Percentiles rank a stretch among this genome's conserved stretches.
These are phyloP conservation scores for Penicillium coprophilum DNA, from an alignment of 495 filamentous ascomycete genomes.

Conservation along the genomic window DNA sequence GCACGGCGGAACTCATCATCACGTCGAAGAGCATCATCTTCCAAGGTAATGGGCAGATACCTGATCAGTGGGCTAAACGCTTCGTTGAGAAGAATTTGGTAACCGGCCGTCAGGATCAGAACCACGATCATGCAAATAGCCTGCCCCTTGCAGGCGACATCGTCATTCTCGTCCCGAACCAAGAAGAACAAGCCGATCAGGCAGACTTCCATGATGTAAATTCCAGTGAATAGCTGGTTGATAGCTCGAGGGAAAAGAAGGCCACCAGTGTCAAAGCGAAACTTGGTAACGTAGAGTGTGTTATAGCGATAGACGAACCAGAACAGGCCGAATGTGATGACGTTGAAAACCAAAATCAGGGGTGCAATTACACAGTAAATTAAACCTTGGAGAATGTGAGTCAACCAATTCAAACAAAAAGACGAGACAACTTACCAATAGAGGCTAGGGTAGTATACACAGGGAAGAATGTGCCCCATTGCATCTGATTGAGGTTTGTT, in stretches of 20 bases:
- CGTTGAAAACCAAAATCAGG: constrained; percentile 88
- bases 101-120: constrained; percentile 68
- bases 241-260: constrained; percentile 89
- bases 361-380: constrained; percentile 91
- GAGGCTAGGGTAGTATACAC: constrained; percentile 94
- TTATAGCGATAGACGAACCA: constrained; percentile 97
- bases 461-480: constrained; percentile 93
- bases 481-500: constrained; percentile 71
- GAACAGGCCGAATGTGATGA: constrained; percentile 89
- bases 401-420: neutral
- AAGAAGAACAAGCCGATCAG: constrained; percentile 91
- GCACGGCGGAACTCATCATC: constrained; percentile 85
- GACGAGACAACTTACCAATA: constrained; percentile 59
- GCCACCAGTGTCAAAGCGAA: constrained; percentile 87
- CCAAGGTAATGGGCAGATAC: constrained; percentile 91
- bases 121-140: constrained; percentile 87
- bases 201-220: constrained; percentile 94
- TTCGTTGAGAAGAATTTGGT: constrained; percentile 78
- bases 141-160: constrained; percentile 70
- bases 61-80: constrained; percentile 83
- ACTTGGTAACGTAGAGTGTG: constrained; percentile 92
- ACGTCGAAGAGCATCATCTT: constrained; percentile 86
- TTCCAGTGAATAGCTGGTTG: constrained; percentile 91
- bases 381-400: constrained; percentile 50
- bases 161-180: constrained; percentile 59